Conservation (phyloP, 192 early-diverging fungal genomes). For the Neocallimastix lanati region DNA sequence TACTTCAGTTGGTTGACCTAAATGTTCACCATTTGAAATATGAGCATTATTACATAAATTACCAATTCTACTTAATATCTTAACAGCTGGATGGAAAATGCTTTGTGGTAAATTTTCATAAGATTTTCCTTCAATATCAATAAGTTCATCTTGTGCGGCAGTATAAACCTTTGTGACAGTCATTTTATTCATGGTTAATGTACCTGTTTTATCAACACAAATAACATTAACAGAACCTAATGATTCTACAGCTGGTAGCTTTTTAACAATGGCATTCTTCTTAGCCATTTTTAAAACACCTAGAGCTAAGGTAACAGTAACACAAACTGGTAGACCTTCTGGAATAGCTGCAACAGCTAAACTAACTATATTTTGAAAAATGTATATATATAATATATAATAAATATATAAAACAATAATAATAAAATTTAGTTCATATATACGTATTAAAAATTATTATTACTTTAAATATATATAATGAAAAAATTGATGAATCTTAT, state of each 20-base stretch:
- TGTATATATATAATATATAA: background rate
- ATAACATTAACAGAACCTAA: conserved; percentile 86
- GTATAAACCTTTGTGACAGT: conserved; percentile 58
- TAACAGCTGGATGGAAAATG: conserved; percentile 12
- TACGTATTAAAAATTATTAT: too few species aligned
- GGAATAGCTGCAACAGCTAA: conserved; percentile 96
- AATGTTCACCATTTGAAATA: conserved; percentile 41
- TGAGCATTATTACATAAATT: conserved; percentile 84
- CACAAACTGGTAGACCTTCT: conserved; percentile 90
- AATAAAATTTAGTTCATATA: too few species aligned
- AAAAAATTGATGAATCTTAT: too few species aligned
- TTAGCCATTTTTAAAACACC: conserved; percentile 86
- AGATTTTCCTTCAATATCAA: conserved; percentile 3
- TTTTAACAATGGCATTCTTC: conserved; percentile 82
- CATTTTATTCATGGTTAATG: conserved; percentile 90
- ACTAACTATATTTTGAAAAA: conserved; percentile 27
- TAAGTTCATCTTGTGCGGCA: background rate
- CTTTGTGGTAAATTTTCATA: conserved; percentile 4
- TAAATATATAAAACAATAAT: too few species aligned
- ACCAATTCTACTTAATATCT: conserved; percentile 31
- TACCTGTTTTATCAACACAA: conserved; percentile 95
- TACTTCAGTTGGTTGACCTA: conserved; percentile 89
- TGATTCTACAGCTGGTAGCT: conserved; percentile 84
- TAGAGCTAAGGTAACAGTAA: conserved; percentile 84
- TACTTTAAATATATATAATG: too few species aligned